phyloP scores from a whole-genome alignment of 176 grass and related monocot genomes.

The Miscanthus lutarioriparius region DNA sequence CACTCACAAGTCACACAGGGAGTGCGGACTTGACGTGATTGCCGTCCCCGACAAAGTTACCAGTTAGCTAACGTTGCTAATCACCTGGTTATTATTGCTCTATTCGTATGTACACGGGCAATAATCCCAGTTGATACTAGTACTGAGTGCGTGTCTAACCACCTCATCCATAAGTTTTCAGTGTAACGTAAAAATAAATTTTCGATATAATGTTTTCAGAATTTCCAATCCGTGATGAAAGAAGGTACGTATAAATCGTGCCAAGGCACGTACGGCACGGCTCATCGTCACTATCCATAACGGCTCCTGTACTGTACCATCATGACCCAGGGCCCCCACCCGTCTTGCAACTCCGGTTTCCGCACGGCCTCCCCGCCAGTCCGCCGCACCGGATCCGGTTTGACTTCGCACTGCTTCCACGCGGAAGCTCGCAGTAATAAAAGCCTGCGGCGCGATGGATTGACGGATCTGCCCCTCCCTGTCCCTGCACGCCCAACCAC shows the following conservation, averaged over 20 bases:
- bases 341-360: background rate
- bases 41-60: background rate
- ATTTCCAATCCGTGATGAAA: too few species aligned
- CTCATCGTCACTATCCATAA: background rate
- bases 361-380: too few species aligned
- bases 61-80: background rate
- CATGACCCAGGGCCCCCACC: too few species aligned
- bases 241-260: too few species aligned
- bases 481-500: background rate
- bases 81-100: background rate
- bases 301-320: too few species aligned
- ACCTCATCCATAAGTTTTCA: background rate
- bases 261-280: background rate
- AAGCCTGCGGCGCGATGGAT: background rate
- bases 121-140: background rate
- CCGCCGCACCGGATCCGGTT: constrained; percentile 9
- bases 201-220: too few species aligned
- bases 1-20: too few species aligned
- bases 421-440: background rate
- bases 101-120: too few species aligned
- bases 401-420: background rate
- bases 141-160: background rate
- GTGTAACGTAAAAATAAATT: too few species aligned
- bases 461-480: constrained; percentile 19
- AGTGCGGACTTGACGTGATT: too few species aligned